Evolutionary conservation across 2,329 filamentous ascomycete species (phyloP).

Genomic region (Fusarium humuli): DNA sequence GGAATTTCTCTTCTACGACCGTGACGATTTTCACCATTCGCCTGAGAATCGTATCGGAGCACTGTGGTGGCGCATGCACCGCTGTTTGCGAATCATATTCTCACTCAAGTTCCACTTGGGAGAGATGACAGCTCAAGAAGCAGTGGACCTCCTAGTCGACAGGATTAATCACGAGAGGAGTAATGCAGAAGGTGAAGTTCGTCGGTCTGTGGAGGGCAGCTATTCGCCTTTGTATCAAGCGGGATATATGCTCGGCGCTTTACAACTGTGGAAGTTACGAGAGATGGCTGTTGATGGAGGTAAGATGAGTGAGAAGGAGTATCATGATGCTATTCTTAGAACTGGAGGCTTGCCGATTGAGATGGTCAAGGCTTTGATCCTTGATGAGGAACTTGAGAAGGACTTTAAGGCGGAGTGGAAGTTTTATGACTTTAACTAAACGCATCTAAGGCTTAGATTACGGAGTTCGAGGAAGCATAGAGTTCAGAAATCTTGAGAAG

Average conservation of each 20-base stretch:
- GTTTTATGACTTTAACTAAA: constrained; percentile 34
- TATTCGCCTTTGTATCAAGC: constrained; percentile 35
- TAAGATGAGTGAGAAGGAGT: constrained; percentile 26
- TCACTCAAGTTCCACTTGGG: constrained; percentile 29
- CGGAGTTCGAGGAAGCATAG: neutral
- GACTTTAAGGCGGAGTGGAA: constrained; percentile 34
- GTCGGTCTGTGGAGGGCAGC: constrained; percentile 29
- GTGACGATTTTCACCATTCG: constrained; percentile 30
- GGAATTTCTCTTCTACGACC: constrained; percentile 31
- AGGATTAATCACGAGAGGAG: constrained; percentile 28
- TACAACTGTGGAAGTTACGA: constrained; percentile 31
- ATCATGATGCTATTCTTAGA: constrained; percentile 32
- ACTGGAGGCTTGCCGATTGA: constrained; percentile 30
- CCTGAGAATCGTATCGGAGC: constrained; percentile 32
- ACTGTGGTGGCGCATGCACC: constrained; percentile 38
- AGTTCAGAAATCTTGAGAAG: no score
- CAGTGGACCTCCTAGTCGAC: constrained; percentile 19
- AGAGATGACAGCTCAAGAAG: constrained; percentile 35
- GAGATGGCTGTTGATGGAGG: constrained; percentile 27
- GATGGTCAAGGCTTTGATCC: constrained; percentile 33
- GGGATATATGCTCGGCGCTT: constrained; percentile 30
- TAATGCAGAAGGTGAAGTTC: constrained; percentile 29
- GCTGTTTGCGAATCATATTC: constrained; percentile 24
- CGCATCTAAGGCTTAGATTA: neutral
- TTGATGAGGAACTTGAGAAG: constrained; percentile 13